phyloP scores from a whole-genome alignment of 202 grass and related monocot genomes.

The Hordeum pubiflorum region DNA sequence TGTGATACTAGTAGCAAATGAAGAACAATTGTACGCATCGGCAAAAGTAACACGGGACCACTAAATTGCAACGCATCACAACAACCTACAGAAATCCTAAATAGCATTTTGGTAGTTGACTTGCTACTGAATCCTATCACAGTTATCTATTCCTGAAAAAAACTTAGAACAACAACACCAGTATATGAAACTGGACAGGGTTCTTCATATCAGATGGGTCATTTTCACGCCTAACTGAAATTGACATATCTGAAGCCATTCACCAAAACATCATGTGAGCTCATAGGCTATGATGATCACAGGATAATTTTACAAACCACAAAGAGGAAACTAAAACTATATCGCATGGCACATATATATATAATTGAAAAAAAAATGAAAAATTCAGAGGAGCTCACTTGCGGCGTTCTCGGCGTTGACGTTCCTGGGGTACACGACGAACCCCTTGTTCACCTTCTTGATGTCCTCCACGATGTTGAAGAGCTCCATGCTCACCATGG shows the following conservation, averaged over 20 bases:
- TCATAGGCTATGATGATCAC: not conserved
- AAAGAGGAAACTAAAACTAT: not conserved
- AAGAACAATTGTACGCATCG: not conserved
- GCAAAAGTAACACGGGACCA: not conserved
- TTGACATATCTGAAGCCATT: not conserved
- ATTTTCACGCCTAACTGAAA: not conserved
- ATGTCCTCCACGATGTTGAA: conserved; percentile 96
- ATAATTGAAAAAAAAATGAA: too few relatives aligned
- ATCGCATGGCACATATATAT: too few relatives aligned
- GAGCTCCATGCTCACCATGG: conserved; percentile 95
- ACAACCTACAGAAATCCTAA: not conserved
- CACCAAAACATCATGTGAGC: not conserved
- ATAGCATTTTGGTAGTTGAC: not conserved
- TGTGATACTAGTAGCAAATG: not conserved
- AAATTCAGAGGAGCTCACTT: conserved; percentile 32
- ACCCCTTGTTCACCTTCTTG: conserved; percentile 92
- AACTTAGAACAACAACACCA: not conserved
- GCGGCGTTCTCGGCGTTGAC: conserved; percentile 86
- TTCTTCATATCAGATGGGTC: not conserved
- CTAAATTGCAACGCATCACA: not conserved
- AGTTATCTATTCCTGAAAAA: not conserved
- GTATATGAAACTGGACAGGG: not conserved
- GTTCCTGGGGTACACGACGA: conserved; percentile 74
- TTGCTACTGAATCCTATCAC: not conserved
- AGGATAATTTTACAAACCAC: not conserved